Conservation (phyloP, 1,139 yeast genomes). For the Pichia sp. region DNA sequence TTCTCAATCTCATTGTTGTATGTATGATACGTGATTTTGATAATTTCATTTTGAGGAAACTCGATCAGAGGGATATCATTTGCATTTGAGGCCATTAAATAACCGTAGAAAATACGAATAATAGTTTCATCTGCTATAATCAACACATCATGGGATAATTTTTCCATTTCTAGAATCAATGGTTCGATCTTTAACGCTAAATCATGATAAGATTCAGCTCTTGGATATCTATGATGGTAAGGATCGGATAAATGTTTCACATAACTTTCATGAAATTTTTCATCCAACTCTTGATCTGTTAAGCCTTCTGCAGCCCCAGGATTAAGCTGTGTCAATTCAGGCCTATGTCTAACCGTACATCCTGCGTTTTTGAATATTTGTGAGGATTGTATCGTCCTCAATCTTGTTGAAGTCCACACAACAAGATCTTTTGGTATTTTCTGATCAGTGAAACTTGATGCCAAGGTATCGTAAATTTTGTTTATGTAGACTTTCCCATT, state of each 20-base stretch:
- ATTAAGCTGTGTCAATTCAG: conserved; percentile 80
- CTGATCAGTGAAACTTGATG: conserved; percentile 35
- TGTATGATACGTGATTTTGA: conserved; percentile 85
- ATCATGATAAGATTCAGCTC: conserved; percentile 95
- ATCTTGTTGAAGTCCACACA: conserved; percentile 91
- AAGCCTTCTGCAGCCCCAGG: conserved; percentile 85
- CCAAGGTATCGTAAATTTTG: conserved; percentile 37
- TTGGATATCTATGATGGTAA: conserved; percentile 85
- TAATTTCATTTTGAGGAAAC: conserved; percentile 77
- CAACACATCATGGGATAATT: conserved; percentile 81
- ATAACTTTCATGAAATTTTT: conserved; percentile 65
- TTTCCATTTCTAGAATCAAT: conserved; percentile 83
- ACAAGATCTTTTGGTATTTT: conserved; percentile 48
- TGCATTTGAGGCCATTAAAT: conserved; percentile 87
- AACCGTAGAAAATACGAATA: conserved; percentile 83
- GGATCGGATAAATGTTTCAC: conserved; percentile 68
- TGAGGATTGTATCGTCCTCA: conserved; percentile 79
- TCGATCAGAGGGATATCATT: conserved; percentile 75
- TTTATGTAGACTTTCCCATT: conserved; percentile 54
- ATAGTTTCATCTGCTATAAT: conserved; percentile 93
- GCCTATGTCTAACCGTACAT: conserved; percentile 64
- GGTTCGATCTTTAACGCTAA: conserved; percentile 94
- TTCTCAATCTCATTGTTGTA: conserved; percentile 71
- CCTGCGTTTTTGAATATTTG: conserved; percentile 55
- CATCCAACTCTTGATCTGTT: conserved; percentile 53